These are phyloP conservation scores for Backusella macrospora DNA, from an alignment of 192 early-diverging fungal species.

Conservation along the genomic window DNA sequence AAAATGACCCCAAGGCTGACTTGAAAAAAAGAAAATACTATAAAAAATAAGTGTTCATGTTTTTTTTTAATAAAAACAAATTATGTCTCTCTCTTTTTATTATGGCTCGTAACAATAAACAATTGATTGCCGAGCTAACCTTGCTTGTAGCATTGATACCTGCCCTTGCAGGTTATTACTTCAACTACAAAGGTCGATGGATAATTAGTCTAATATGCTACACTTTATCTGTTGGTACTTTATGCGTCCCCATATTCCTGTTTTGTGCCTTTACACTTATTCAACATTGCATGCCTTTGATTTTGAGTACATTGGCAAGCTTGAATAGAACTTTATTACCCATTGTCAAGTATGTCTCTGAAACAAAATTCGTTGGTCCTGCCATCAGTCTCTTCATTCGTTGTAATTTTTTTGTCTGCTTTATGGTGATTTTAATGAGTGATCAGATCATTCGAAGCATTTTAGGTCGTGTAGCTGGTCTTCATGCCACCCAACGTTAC, in stretches of 20 bases:
- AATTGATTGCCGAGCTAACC: background rate
- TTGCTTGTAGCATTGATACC: slow-evolving; percentile 12
- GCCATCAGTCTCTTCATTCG: slow-evolving; percentile 30
- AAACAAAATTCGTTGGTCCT: slow-evolving; percentile 32
- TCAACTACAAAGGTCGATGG: slow-evolving; percentile 18
- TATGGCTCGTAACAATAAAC: background rate
- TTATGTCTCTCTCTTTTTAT: background rate
- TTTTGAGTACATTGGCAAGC: slow-evolving; percentile 17
- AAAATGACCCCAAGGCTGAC: background rate
- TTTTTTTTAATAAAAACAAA: background rate
- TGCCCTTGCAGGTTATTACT: slow-evolving; percentile 15
- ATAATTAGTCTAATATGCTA: slow-evolving; percentile 24
- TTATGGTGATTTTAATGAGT: slow-evolving; percentile 29
- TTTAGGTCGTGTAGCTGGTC: slow-evolving; percentile 31
- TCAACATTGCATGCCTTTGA: slow-evolving; percentile 31
- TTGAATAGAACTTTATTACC: slow-evolving; percentile 22
- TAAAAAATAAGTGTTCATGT: background rate
- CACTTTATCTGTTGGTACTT: slow-evolving; percentile 21
- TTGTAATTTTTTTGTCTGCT: slow-evolving; percentile 36
- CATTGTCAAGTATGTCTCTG: slow-evolving; percentile 27
- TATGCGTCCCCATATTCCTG: slow-evolving; percentile 22
- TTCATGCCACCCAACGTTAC: slow-evolving; percentile 29
- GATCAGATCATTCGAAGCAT: slow-evolving; percentile 32
- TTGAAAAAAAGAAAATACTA: background rate
- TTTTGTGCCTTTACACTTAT: slow-evolving; percentile 30